Evolutionary conservation across 768 basidiomycete genomes (phyloP), one percentile per base, ranked within the genome.

Genomic region (Kwoniella pini): DNA sequence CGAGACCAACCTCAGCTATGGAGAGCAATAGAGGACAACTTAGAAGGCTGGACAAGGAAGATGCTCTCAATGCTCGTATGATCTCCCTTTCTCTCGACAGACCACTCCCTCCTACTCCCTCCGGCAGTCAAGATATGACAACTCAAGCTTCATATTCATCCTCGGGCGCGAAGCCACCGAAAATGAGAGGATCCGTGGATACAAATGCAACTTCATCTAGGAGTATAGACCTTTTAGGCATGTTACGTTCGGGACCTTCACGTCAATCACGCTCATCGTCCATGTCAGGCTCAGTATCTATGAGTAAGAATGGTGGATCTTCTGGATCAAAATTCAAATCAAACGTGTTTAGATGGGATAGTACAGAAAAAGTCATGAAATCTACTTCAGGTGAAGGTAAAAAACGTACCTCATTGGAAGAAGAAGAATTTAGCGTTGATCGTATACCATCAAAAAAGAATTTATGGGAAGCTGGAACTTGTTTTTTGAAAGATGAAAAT

Each of bases 401-500:
- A 42, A 49, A 36, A 42, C 21, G 44, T 21, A 15, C 33, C 15
- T 7, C 33, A 15, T 7, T 15, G 33, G 60, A 61, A 7, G 67
- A 71, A 9, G 73, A 75, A 17, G 56, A 44, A 5, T 77, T 77
- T 55, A 64, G 68, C 3, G 69, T 74, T 13, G 61, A 70, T 51
- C 44, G 63, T 13, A 33, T 68, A 22, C 76, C 76, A 0, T 58
- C 62, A 11, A 61, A 69, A 46, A 51, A 64, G 13, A 57, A 56
- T 21, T 46, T 76, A 46, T 75, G 69, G 71, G 70, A 74, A 46
- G 77, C 74, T 1, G 72, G 71, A n/a, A 72, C 67, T n/a, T 68
- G 63, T 39, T 71, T 76, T 38, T 28, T 78, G 12, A 43, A 60
- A 38, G 73, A 75, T 53, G 73, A 75, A 48, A 48, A 75, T 6